phyloP scores from a whole-genome alignment of 805 yeast genomes.

The Barnettozyma wickerhamii region DNA sequence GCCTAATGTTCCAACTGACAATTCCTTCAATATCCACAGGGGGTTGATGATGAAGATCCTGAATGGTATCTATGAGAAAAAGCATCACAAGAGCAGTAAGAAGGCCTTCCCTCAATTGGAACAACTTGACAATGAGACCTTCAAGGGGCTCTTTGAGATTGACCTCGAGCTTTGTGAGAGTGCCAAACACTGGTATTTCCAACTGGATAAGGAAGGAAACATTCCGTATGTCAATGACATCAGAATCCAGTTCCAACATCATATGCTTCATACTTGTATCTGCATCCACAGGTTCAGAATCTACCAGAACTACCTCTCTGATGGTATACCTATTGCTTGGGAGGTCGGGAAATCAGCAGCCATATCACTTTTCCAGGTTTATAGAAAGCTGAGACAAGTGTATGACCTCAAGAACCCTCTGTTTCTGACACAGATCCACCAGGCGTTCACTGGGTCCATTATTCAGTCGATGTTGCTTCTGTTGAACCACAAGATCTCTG shows the following conservation, averaged over 20 bases:
- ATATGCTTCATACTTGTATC: constrained; percentile 28
- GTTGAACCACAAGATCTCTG: constrained; percentile 18
- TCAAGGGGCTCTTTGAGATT: constrained; percentile 25
- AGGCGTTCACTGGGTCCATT: constrained; percentile 29
- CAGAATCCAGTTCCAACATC: constrained; percentile 27
- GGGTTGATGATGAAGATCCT: constrained; percentile 25
- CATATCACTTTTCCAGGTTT: constrained; percentile 25
- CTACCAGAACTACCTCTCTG: constrained; percentile 25
- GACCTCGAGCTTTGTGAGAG: constrained; percentile 23
- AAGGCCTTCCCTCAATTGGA: constrained; percentile 16
- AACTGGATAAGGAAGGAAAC: constrained; percentile 21
- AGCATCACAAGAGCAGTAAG: constrained; percentile 15
- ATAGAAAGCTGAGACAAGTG: constrained; percentile 22
- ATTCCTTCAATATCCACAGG: constrained; percentile 25
- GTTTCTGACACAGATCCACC: constrained; percentile 30
- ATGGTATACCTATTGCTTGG: constrained; percentile 27
- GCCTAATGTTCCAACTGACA: constrained; percentile 23
- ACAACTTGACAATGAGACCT: constrained; percentile 14
- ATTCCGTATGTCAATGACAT: constrained; percentile 22
- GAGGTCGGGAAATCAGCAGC: constrained; percentile 26
- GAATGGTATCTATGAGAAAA: constrained; percentile 24
- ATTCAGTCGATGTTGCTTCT: constrained; percentile 29
- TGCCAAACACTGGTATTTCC: constrained; percentile 25
- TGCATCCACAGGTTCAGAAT: constrained; percentile 29
- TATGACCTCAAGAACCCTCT: constrained; percentile 24